phyloP scores from a whole-genome alignment of 139 green algal genomes.

The Micractinium conductrix region DNA sequence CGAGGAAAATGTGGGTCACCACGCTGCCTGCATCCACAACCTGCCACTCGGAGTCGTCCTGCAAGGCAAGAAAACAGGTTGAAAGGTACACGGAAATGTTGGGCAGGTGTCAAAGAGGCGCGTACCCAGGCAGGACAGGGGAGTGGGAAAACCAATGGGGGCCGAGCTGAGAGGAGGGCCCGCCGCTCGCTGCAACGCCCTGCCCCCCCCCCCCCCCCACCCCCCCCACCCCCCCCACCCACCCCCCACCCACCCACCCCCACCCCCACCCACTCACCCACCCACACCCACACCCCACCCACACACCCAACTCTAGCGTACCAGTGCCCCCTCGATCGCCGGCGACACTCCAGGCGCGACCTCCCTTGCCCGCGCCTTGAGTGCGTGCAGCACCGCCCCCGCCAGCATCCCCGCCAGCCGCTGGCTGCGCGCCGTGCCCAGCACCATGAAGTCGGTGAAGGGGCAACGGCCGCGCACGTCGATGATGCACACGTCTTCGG shows the following conservation, averaged over 20 bases:
- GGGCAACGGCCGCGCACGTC: constrained; percentile 41
- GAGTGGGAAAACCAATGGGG: not conserved
- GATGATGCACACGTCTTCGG: constrained; percentile 40
- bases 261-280: too few relatives aligned
- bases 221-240: too few relatives aligned
- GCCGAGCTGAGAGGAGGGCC: not conserved
- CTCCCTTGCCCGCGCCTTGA: constrained; percentile 45
- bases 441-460: constrained; percentile 53
- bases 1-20: constrained; percentile 46
- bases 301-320: not conserved
- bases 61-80: not conserved
- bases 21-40: constrained; percentile 51
- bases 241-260: too few relatives aligned
- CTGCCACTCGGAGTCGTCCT: constrained; percentile 38
- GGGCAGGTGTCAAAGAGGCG: not conserved
- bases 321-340: constrained; percentile 36
- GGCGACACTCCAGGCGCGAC: constrained; percentile 46
- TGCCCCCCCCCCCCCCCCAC: too few relatives aligned
- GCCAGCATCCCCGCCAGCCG: constrained; percentile 35
- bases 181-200: not conserved
- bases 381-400: constrained; percentile 35
- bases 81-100: not conserved
- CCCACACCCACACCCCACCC: too few relatives aligned
- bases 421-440: constrained; percentile 40
- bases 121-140: too few relatives aligned